phyloP scores from a whole-genome alignment of 176 grass and related monocot species.

The Oryza australiensis region DNA sequence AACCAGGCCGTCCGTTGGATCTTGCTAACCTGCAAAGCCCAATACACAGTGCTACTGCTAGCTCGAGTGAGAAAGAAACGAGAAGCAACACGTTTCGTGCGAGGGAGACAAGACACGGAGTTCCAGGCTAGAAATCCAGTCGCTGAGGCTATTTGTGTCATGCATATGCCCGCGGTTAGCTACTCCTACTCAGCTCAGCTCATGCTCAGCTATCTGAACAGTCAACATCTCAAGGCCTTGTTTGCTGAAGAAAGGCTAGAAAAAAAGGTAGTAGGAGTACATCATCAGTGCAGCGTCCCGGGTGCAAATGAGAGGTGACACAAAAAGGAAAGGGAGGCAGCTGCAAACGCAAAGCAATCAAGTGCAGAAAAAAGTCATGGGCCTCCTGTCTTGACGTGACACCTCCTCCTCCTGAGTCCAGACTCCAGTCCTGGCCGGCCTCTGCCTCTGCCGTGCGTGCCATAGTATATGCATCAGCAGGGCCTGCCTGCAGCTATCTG shows the following conservation, averaged over 20 bases:
- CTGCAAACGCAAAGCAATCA: neutral
- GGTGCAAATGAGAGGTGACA: neutral
- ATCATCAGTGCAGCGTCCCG: neutral
- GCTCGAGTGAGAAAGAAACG: too few species aligned
- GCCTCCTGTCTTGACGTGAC: conserved; percentile 12
- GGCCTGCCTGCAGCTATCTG: neutral
- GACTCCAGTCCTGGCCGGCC: too few species aligned
- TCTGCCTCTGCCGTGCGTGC: neutral
- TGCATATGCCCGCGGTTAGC: neutral
- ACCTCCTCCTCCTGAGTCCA: conserved; percentile 16
- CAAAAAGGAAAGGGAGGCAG: neutral
- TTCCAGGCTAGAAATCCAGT: neutral
- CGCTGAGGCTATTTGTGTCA: neutral
- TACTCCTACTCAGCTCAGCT: too few species aligned
- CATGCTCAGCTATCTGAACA: neutral
- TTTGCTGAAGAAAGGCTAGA: neutral
- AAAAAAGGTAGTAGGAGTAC: neutral
- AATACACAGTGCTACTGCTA: too few species aligned
- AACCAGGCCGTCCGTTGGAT: neutral
- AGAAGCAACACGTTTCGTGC: too few species aligned
- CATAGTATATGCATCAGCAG: neutral
- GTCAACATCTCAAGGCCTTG: neutral
- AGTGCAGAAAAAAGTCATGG: neutral
- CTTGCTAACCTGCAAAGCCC: too few species aligned
- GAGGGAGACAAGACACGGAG: neutral